Evolutionary conservation across 1,284 basidiomycete species (phyloP), one percentile per base, ranked within the genome.

Genomic region (Vanrija sp.): DNA sequence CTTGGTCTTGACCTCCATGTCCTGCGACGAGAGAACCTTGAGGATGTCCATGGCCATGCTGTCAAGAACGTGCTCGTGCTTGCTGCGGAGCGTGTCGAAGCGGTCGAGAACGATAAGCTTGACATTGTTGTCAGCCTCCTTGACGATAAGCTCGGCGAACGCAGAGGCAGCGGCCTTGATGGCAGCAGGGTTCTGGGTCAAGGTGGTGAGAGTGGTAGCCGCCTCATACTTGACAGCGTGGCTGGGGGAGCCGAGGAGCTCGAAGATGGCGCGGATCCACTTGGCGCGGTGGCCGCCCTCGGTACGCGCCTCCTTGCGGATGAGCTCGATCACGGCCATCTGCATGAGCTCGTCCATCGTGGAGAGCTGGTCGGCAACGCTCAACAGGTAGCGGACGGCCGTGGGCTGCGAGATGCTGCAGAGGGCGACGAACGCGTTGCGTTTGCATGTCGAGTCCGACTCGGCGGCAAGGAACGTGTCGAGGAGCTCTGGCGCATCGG

Each of bases 101-200:
- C 96, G 86, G 72, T 96, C 91, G 34, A 99, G 83, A 10, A 98
- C 96, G 63, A 98, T 98, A 55, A 98, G 84, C 78, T 98, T 98
- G 77, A 98, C 95, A 67, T 98, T 99, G 80, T 98, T 99, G 80
- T 98, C 95, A 2, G 92, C 92, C 78, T 97, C 94, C 79, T 94
- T 95, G 72, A 89, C 83, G 55, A 94, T 86, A 54, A 98, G 85
- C 67, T 86, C 90, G 67, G 97, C 91, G 64, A 97, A 86, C 55
- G 86, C 89, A 12, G 86, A 85, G 0, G 92, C 94, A 46, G 95
- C 88, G 60, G 96, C 90, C 82, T 98, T 98, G 64, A 98, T 85
- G 19, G 96, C 95, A 19, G 91, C 91, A 4, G 94, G 88, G 74
- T 96, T 97, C 77, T 96, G 91, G 0, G 95, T 98, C 46, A 99